Conservation (phyloP, 345 rosid species). For the Sisymbrium altissimum region DNA sequence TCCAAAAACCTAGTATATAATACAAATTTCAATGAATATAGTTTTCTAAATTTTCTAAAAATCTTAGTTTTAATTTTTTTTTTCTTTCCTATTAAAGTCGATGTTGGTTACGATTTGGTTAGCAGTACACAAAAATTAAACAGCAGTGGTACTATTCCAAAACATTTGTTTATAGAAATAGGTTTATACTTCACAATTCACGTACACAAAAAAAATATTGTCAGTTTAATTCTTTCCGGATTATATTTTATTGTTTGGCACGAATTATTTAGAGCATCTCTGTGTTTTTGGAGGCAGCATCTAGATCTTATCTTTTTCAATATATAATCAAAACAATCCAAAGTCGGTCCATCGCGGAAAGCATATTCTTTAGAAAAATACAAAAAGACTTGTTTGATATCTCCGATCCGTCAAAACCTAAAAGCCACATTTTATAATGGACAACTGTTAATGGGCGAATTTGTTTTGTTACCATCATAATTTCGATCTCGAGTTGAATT, state of each 20-base stretch:
- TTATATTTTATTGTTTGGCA: background rate
- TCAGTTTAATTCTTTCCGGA: background rate
- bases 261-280: slow-evolving; percentile 20
- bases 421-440: background rate
- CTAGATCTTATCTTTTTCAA: slow-evolving; percentile 35
- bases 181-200: background rate
- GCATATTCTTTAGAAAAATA: slow-evolving; percentile 31
- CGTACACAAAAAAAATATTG: background rate
- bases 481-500: background rate
- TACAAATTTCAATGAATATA: background rate
- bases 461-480: background rate
- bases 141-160: background rate
- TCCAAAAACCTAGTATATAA: too few relatives aligned
- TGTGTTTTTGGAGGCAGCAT: slow-evolving; percentile 26
- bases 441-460: background rate
- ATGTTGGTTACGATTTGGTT: background rate
- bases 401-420: slow-evolving; percentile 5
- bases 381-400: slow-evolving; percentile 27
- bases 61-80: background rate
- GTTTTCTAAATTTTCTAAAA: background rate
- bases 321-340: slow-evolving; percentile 31
- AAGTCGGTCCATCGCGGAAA: slow-evolving; percentile 34
- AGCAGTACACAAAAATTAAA: background rate
- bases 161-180: background rate
- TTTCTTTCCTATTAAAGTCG: too few relatives aligned